These are phyloP conservation scores for Cladorrhinum sp. DNA, from an alignment of 2,329 filamentous ascomycete genomes.

Conservation along the genomic window DNA sequence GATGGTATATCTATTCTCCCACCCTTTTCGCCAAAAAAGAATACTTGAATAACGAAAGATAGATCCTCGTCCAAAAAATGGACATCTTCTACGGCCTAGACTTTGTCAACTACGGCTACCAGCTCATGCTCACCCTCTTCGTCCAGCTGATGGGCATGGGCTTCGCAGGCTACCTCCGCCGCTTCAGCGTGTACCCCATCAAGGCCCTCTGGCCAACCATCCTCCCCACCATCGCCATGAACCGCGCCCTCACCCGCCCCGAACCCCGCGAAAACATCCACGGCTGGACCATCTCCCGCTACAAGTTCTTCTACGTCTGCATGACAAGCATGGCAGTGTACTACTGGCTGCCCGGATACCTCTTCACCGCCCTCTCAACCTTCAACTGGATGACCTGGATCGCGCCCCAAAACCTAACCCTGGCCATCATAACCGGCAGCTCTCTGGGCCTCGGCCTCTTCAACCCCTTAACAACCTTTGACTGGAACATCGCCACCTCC, in stretches of 20 bases:
- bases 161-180: conserved; percentile 38
- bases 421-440: conserved; percentile 44
- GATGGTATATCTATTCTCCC: conserved; percentile 29
- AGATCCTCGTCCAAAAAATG: conserved; percentile 35
- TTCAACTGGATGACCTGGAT: conserved; percentile 54
- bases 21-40: too few species aligned
- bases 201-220: conserved; percentile 42
- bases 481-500: conserved; percentile 46
- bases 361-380: conserved; percentile 42
- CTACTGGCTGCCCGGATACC: conserved; percentile 47
- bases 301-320: conserved; percentile 42
- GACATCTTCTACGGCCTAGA: conserved; percentile 41
- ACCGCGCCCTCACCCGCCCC: conserved; percentile 32
- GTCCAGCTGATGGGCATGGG: conserved; percentile 44
- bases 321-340: conserved; percentile 42
- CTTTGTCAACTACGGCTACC: conserved; percentile 41
- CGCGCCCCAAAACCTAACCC: conserved; percentile 42
- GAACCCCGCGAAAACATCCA: conserved; percentile 38
- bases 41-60: too few species aligned
- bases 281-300: conserved; percentile 45
- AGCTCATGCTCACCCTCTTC: conserved; percentile 40
- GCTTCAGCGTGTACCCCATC: conserved; percentile 39
- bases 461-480: conserved; percentile 49
- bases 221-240: conserved; percentile 38
- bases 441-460: conserved; percentile 41